Evolutionary conservation across 345 rosid species (phyloP).

Genomic region (Reutealis trisperma): DNA sequence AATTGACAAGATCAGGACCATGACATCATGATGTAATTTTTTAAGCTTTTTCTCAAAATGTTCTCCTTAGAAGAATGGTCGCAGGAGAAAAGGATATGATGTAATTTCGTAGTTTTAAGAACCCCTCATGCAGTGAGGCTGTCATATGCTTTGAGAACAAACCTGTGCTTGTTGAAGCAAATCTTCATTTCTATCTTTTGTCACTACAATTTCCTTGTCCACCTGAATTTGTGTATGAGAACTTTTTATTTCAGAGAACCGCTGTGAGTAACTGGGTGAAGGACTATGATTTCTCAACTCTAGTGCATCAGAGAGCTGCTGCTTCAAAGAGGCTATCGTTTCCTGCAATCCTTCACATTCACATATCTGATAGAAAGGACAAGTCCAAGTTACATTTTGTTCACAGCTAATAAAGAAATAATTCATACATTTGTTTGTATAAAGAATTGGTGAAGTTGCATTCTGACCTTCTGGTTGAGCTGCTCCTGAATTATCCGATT

Average conservation of each 20-base stretch:
- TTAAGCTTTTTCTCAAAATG: background rate
- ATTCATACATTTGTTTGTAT: background rate
- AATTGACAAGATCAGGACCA: background rate
- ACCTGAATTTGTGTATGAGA: constrained; percentile 30
- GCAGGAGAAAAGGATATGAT: background rate
- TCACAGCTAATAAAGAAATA: background rate
- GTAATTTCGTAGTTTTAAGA: background rate
- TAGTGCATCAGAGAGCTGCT: constrained; percentile 64
- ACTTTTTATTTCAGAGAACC: constrained; percentile 38
- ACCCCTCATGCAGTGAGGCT: background rate
- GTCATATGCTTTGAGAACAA: constrained; percentile 23
- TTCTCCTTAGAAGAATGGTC: background rate
- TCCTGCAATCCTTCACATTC: constrained; percentile 77
- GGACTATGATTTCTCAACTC: constrained; percentile 45
- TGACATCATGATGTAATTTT: background rate
- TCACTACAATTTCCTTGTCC: constrained; percentile 35
- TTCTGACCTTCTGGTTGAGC: constrained; percentile 74
- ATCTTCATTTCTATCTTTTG: constrained; percentile 36
- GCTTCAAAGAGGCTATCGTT: constrained; percentile 64
- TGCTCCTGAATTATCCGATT: constrained; percentile 88
- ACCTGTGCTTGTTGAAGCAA: constrained; percentile 53
- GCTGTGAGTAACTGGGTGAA: constrained; percentile 40
- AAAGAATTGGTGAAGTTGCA: background rate
- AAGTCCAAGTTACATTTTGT: constrained; percentile 27
- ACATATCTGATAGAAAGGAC: constrained; percentile 50